A percentile compares a stretch with the other conserved stretches of the same genome.
Evolutionary conservation across 257 asterid species (phyloP).

Genomic region (Penstemon eatonii): DNA sequence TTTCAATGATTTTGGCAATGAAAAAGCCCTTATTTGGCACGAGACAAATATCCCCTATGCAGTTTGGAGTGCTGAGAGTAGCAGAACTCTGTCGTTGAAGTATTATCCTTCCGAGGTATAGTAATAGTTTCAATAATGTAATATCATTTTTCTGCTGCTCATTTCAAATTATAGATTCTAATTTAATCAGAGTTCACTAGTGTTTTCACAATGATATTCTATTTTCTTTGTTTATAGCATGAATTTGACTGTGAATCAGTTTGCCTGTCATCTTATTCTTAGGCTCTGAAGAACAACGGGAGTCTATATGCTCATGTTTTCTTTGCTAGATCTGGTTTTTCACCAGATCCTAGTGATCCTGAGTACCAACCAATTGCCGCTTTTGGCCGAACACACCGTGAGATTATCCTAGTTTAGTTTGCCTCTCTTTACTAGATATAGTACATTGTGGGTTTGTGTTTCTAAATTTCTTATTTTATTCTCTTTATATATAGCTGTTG

Average conservation of each 20-base stretch:
- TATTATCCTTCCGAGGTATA: conserved; percentile 83
- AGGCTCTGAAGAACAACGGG: conserved; percentile 87
- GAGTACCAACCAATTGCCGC: conserved; percentile 89
- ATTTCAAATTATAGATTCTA: conserved; percentile 12
- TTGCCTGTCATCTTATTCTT: conserved; percentile 27
- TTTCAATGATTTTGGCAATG: conserved; percentile 76
- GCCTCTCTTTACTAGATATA: background rate
- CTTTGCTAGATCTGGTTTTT: conserved; percentile 92
- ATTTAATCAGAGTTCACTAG: conserved; percentile 1
- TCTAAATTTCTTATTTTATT: background rate
- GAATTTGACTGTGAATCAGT: conserved; percentile 20
- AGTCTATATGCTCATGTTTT: conserved; percentile 89
- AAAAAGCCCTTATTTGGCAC: conserved; percentile 85
- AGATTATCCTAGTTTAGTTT: conserved; percentile 32
- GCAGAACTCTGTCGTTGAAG: conserved; percentile 66
- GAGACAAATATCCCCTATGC: conserved; percentile 96
- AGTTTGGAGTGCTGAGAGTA: conserved; percentile 84
- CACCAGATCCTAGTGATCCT: conserved; percentile 86
- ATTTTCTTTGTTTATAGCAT: conserved; percentile 17
- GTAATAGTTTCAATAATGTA: conserved; percentile 14
- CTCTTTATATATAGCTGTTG: conserved; percentile 57
- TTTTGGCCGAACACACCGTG: conserved; percentile 77
- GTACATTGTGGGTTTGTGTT: conserved; percentile 20
- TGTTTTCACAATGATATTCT: conserved; percentile 8
- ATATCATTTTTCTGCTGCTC: conserved; percentile 20